phyloP scores from a whole-genome alignment of 1,284 basidiomycete species.

The Fomes fomentarius region DNA sequence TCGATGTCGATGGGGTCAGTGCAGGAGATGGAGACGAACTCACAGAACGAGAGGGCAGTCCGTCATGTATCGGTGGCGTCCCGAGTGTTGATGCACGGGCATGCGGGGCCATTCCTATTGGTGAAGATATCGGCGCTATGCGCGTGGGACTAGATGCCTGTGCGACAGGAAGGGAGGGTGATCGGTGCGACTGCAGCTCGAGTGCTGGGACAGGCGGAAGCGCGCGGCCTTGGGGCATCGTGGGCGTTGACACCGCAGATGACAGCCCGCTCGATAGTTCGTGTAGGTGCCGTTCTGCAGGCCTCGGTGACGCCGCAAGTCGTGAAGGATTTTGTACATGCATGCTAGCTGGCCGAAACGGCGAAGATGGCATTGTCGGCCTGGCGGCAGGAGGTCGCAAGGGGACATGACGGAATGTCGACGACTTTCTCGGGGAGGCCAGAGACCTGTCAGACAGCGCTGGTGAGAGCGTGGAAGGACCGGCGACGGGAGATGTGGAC shows the following conservation, averaged over 20 bases:
- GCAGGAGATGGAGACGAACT: conserved; percentile 30
- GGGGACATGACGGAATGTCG: conserved; percentile 65
- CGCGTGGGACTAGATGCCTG: conserved; percentile 12
- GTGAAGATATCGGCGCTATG: conserved; percentile 7
- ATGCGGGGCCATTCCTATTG: conserved; percentile 7
- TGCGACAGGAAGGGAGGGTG: conserved; percentile 6
- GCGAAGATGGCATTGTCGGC: conserved; percentile 42
- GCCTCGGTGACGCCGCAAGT: conserved; percentile 23
- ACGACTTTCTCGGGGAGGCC: conserved; percentile 44
- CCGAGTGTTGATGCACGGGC: conserved; percentile 18
- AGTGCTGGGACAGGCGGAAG: conserved; percentile 29
- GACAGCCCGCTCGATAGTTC: conserved; percentile 26
- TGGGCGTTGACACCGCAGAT: conserved; percentile 26
- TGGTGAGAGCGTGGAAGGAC: conserved; percentile 25
- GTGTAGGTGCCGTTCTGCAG: conserved; percentile 20
- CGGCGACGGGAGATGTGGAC: conserved; percentile 22
- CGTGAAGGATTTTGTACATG: conserved; percentile 28
- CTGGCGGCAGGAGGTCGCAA: conserved; percentile 41
- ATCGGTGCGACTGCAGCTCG: conserved; percentile 17
- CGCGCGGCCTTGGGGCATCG: conserved; percentile 26
- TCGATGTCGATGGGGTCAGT: conserved; percentile 32
- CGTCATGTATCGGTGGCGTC: conserved; percentile 10
- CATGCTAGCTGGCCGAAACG: conserved; percentile 40
- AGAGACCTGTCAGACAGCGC: conserved; percentile 22
- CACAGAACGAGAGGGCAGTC: conserved; percentile 23